Evolutionary conservation across 2,329 filamentous ascomycete species (phyloP), one percentile per base, ranked within the genome.

Genomic region (Apiospora aurea): DNA sequence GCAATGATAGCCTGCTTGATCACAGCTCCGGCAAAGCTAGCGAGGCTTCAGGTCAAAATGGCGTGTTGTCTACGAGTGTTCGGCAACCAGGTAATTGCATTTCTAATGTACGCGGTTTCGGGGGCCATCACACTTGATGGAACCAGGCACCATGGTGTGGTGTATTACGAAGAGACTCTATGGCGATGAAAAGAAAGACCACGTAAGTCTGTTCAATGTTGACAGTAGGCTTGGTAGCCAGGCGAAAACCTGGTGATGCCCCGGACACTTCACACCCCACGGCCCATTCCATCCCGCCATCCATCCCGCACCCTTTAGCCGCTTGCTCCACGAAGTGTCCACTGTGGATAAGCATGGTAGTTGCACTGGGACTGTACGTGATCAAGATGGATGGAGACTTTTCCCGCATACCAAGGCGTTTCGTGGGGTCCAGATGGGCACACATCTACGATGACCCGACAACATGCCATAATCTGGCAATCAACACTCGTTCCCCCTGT

Each of bases 401-500:
- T 21, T 57, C 51, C 53, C 53, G 53, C 53, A 61, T 61, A 10
- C 53, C 53, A 61, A 11, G 53, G 34, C 53, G 26, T 38, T 61
- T 61, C 53, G 53, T 18, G 53, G 29, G 53, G 53, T 61, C 57
- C 21, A 41, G 57, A 64, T 64, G 18, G 49, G 29, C 34, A 41
- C 34, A 38, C 34, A 38, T 64, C 57, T 38, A 14, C 18, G 2
- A 64, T 64, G 57, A 64, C 57, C 57, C 57, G 57, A 64, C 34
- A 64, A 64, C 57, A 64, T 24, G 57, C 57, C 57, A 64, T 41
- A 64, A 64, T 64, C 57, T 64, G 57, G 21, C 57, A 64, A 64
- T 2, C 21, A 64, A 64, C 57, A 41, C 34, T 41, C 57, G 34
- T n/a, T 41, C 18, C 18, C 53, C 18, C 18, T 10, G 16, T 34